Conservation (phyloP, 257 asterid genomes). For the Coffea canephora region DNA sequence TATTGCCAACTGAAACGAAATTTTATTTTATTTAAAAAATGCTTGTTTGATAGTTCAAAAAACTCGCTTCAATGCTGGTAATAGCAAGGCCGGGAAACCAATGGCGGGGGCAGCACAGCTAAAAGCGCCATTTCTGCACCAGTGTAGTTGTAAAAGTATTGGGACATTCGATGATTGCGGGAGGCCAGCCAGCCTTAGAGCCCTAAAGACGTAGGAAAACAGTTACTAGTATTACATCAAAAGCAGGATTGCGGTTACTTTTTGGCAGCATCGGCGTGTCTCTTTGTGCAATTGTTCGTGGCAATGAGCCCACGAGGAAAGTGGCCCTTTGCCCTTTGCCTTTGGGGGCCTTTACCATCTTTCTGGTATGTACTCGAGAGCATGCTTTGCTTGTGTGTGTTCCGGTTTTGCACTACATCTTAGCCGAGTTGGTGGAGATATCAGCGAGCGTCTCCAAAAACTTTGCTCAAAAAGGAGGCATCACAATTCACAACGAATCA, state of each 20-base stretch:
- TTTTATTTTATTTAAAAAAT: not conserved
- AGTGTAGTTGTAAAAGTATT: not conserved
- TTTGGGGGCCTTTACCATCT: not conserved
- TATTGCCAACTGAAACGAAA: too few species aligned
- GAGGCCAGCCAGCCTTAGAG: too few species aligned
- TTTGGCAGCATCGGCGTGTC: not conserved
- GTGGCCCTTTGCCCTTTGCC: slow-evolving; percentile 6
- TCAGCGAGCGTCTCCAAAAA: not conserved
- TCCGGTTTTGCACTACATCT: not conserved
- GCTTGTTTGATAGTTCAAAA: not conserved
- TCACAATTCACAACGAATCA: not conserved
- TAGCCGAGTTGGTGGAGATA: not conserved
- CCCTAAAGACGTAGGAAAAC: not conserved
- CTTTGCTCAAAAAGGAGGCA: not conserved
- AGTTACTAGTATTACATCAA: too few species aligned
- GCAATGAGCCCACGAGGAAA: slow-evolving; percentile 9
- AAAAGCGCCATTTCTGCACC: not conserved
- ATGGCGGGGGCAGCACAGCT: not conserved
- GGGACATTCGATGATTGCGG: not conserved
- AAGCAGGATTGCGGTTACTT: not conserved
- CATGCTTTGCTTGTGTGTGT: not conserved
- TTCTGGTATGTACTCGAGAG: not conserved
- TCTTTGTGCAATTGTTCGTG: not conserved
- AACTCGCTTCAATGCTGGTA: not conserved
- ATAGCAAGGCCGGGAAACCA: not conserved